phyloP scores from a whole-genome alignment of 2,329 filamentous ascomycete genomes.

The Stemphylium lycopersici region DNA sequence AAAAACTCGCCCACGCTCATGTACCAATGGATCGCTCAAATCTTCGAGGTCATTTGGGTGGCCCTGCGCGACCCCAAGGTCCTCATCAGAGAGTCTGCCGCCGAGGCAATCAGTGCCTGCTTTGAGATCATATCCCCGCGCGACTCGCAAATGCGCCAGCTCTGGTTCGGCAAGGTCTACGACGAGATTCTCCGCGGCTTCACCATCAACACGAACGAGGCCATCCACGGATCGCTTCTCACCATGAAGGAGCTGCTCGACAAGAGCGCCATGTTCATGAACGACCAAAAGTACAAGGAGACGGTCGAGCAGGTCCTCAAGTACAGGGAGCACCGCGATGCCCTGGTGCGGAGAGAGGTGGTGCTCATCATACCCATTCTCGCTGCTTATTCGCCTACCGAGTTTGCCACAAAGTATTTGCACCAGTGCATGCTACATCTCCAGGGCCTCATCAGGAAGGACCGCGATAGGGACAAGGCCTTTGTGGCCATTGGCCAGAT shows the following conservation, averaged over 20 bases:
- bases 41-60: conserved; percentile 96
- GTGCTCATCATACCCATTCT: conserved; percentile 90
- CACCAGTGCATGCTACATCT: conserved; percentile 98
- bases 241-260: conserved; percentile 91
- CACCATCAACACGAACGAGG: conserved; percentile 77
- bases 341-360: conserved; percentile 85
- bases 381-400: conserved; percentile 87
- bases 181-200: conserved; percentile 82
- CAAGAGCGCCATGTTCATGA: conserved; percentile 99
- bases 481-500: conserved; percentile 97
- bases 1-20: conserved; percentile 93
- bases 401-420: conserved; percentile 85
- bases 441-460: conserved; percentile 90
- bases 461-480: conserved; percentile 87
- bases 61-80: conserved; percentile 88
- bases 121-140: conserved; percentile 95
- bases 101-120: conserved; percentile 91
- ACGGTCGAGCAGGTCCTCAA: conserved; percentile 91
- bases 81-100: conserved; percentile 88
- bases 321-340: conserved; percentile 90
- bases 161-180: conserved; percentile 91
- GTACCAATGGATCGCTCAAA: conserved; percentile 92
- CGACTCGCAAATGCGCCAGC: conserved; percentile 83
- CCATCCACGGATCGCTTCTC: conserved; percentile 90
- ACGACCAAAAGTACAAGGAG: conserved; percentile 82